Evolutionary conservation across 2,329 filamentous ascomycete genomes (phyloP).

Genomic region (Pseudogymnoascus sp.): DNA sequence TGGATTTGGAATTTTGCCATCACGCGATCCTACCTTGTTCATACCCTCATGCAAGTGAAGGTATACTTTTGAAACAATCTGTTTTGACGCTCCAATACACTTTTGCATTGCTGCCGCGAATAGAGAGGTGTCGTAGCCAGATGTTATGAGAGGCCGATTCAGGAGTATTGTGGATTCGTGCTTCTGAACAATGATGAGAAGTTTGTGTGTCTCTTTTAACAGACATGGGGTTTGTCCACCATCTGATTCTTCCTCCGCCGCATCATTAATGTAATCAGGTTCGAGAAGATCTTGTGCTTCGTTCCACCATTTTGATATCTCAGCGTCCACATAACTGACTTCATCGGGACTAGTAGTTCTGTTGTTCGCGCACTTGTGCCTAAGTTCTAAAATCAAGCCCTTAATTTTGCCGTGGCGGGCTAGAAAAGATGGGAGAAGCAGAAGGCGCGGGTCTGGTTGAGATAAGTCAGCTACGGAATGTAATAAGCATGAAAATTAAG

Average conservation of each 20-base stretch:
- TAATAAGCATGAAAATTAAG: constrained; percentile 2
- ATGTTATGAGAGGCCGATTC: constrained; percentile 43
- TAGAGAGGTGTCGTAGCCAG: constrained; percentile 35
- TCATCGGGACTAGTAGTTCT: constrained; percentile 37
- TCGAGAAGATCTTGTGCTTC: constrained; percentile 44
- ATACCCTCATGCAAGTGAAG: constrained; percentile 34
- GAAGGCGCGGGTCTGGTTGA: constrained; percentile 25
- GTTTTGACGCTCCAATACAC: constrained; percentile 41
- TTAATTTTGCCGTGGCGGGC: constrained; percentile 42
- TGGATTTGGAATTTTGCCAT: constrained; percentile 20
- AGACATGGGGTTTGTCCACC: constrained; percentile 17
- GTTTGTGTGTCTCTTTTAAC: constrained; percentile 30
- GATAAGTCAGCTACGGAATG: constrained; percentile 16
- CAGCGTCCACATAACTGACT: constrained; percentile 40
- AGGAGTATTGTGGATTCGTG: constrained; percentile 45
- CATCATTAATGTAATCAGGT: constrained; percentile 25
- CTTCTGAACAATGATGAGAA: constrained; percentile 38
- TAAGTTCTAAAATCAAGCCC: constrained; percentile 44
- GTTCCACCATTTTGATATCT: constrained; percentile 46
- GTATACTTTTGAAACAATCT: constrained; percentile 29
- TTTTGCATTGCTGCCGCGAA: constrained; percentile 43
- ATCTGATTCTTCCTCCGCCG: constrained; percentile 10
- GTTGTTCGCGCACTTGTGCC: constrained; percentile 44
- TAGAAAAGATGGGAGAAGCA: constrained; percentile 29
- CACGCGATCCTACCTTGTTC: constrained; percentile 12